phyloP scores from a whole-genome alignment of 202 grass and related monocot species.

The Sporobolus alterniflorus region DNA sequence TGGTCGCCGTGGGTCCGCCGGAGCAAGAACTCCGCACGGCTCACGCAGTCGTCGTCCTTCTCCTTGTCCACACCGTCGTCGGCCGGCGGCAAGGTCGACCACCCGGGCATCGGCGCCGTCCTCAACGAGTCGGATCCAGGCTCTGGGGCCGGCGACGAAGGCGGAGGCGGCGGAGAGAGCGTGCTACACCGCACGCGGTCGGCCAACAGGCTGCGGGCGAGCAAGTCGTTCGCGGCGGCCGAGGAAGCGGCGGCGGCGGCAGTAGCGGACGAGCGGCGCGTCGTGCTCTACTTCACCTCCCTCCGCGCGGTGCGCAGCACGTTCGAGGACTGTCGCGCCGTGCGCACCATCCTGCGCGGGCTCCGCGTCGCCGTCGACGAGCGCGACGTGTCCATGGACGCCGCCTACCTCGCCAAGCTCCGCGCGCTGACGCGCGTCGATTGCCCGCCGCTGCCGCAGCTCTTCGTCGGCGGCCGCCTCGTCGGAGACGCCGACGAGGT shows the following conservation, averaged over 20 bases:
- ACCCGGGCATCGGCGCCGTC: conserved; percentile 37
- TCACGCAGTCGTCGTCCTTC: conserved; percentile 53
- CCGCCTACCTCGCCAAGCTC: conserved; percentile 70
- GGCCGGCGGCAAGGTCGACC: neutral
- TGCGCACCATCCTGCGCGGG: conserved; percentile 65
- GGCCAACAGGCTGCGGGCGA: conserved; percentile 45
- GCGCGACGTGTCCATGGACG: conserved; percentile 87
- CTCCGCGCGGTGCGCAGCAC: conserved; percentile 71
- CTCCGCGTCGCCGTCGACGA: conserved; percentile 81
- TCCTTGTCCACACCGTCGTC: conserved; percentile 9
- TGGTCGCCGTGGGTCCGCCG: conserved; percentile 53
- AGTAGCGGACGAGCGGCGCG: conserved; percentile 39
- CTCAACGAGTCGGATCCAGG: conserved; percentile 28
- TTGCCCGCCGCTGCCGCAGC: conserved; percentile 56
- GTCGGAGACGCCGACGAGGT: conserved; percentile 82
- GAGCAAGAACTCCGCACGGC: conserved; percentile 25
- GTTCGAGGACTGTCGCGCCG: conserved; percentile 64
- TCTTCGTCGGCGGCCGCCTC: conserved; percentile 76
- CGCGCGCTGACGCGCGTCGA: conserved; percentile 47
- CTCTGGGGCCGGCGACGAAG: neutral
- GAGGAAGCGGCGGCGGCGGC: conserved; percentile 49
- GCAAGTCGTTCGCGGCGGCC: conserved; percentile 49
- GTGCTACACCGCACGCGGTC: conserved; percentile 61
- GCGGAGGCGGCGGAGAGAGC: neutral
- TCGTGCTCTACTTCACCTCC: conserved; percentile 89